Percentiles rank a stretch among this genome's conserved stretches.
phyloP scores from a whole-genome alignment of 2,329 filamentous ascomycete genomes.

The Biscogniauxia marginata region DNA sequence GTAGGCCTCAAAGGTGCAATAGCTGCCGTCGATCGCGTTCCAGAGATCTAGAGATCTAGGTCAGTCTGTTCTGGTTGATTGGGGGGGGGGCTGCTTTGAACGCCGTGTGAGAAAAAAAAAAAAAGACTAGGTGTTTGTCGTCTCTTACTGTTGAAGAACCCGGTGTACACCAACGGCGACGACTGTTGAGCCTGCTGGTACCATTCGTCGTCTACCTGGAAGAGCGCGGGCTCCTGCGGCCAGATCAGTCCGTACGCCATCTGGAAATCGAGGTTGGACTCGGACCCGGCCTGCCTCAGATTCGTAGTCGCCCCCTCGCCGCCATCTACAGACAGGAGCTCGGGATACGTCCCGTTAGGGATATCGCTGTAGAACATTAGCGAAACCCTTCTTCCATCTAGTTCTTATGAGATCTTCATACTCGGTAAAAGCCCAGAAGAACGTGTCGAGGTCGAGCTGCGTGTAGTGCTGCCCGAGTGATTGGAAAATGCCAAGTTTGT shows the following conservation, averaged over 20 bases:
- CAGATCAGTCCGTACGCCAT: conserved; percentile 49
- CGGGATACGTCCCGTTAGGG: conserved; percentile 38
- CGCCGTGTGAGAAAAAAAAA: background rate
- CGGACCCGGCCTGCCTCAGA: conserved; percentile 33
- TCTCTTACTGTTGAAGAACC: conserved; percentile 32
- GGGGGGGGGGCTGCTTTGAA: no score
- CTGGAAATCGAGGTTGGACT: conserved; percentile 49
- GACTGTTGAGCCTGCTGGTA: conserved; percentile 33
- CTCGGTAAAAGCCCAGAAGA: conserved; percentile 33
- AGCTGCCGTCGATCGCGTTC: conserved; percentile 52
- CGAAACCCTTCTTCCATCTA: background rate
- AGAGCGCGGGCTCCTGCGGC: conserved; percentile 47
- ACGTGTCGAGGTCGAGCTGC: conserved; percentile 39
- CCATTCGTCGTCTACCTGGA: conserved; percentile 45
- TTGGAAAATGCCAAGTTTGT: conserved; percentile 43
- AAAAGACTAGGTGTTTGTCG: no score
- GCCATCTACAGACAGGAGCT: conserved; percentile 36
- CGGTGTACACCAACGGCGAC: conserved; percentile 27
- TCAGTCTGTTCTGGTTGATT: no score
- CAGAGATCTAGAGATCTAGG: no score
- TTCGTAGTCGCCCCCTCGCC: conserved; percentile 29
- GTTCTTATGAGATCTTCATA: conserved; percentile 5
- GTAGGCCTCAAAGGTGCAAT: conserved; percentile 51
- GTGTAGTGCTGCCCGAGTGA: conserved; percentile 40
- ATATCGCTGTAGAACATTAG: conserved; percentile 29